phyloP scores from a whole-genome alignment of 2,329 filamentous ascomycete species.

The Sporothrix protearum region DNA sequence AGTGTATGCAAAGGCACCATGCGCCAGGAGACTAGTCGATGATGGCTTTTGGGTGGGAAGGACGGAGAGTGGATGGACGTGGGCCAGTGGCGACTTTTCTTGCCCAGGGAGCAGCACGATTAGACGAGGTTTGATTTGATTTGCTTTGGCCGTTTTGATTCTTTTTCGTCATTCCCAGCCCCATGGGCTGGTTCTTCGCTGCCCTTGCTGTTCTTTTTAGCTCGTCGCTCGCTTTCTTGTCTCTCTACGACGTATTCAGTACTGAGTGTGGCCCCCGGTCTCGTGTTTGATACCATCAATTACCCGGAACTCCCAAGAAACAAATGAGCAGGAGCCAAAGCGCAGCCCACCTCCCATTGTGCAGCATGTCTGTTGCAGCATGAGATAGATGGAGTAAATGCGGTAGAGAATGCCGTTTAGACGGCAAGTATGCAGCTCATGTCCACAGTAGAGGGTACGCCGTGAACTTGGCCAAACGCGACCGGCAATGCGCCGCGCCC shows the following conservation, averaged over 20 bases:
- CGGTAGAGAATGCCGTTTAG: not conserved
- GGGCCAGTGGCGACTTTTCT: constrained; percentile 9
- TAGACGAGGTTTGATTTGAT: constrained; percentile 16
- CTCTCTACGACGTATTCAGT: not conserved
- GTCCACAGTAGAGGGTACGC: too few relatives aligned
- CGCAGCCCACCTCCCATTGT: not conserved
- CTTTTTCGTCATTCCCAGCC: constrained; percentile 3
- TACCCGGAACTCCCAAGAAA: constrained; percentile 20
- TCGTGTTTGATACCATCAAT: constrained; percentile 17
- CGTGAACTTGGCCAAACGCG: not conserved
- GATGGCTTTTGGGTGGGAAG: not conserved
- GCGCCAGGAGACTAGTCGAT: not conserved
- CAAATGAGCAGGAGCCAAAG: not conserved
- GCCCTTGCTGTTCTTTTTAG: not conserved
- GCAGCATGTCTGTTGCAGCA: not conserved
- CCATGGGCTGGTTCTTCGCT: not conserved
- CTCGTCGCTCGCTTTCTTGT: not conserved
- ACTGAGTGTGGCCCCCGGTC: not conserved
- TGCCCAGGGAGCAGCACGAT: constrained; percentile 8
- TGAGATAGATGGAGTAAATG: not conserved
- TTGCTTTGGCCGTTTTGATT: constrained; percentile 13
- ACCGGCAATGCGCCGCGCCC: constrained; percentile 10
- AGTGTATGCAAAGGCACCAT: not conserved
- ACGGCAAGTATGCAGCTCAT: not conserved
- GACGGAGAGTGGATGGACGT: not conserved